Percentiles rank a stretch among this genome's conserved stretches.
phyloP scores from a whole-genome alignment of 805 yeast genomes.

The Metschnikowia baotianmanensis region DNA sequence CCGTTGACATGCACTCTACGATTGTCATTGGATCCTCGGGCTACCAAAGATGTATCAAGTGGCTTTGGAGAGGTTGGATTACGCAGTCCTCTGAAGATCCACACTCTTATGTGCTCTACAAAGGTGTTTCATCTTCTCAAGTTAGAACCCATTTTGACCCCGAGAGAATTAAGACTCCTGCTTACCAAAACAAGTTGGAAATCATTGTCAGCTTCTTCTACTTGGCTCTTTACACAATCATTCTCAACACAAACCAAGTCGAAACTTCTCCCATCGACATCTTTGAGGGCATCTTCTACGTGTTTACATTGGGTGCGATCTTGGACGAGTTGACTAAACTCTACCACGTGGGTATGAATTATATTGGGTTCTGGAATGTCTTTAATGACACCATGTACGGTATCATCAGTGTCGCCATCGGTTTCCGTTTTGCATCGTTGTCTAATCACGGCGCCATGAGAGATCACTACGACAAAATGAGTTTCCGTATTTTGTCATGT shows the following conservation, averaged over 20 bases:
- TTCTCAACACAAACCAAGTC: slow-evolving; percentile 57
- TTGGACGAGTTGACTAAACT: slow-evolving; percentile 68
- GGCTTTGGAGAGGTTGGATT: slow-evolving; percentile 96
- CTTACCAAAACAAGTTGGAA: slow-evolving; percentile 74
- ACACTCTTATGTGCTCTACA: slow-evolving; percentile 62
- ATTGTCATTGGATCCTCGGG: slow-evolving; percentile 76
- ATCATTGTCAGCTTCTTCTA: slow-evolving; percentile 64
- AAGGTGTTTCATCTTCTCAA: slow-evolving; percentile 53
- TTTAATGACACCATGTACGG: slow-evolving; percentile 71
- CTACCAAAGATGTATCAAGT: slow-evolving; percentile 79
- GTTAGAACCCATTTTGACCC: slow-evolving; percentile 71
- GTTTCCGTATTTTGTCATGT: slow-evolving; percentile 70
- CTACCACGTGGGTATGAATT: slow-evolving; percentile 71
- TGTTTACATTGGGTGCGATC: slow-evolving; percentile 65
- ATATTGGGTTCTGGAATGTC: slow-evolving; percentile 74
- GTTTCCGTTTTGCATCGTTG: slow-evolving; percentile 48
- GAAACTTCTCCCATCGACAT: slow-evolving; percentile 31
- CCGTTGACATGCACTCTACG: slow-evolving; percentile 81
- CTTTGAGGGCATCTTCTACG: slow-evolving; percentile 56
- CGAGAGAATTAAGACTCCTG: slow-evolving; percentile 79
- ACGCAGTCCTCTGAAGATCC: slow-evolving; percentile 72
- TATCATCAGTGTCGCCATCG: slow-evolving; percentile 51
- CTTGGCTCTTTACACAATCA: slow-evolving; percentile 57
- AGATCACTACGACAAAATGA: slow-evolving; percentile 48
- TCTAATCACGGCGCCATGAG: slow-evolving; percentile 21